Base-by-base conservation (phyloP, 176 grass and related monocot genomes). In the sorghum (Sorghum bicolor) region DNA sequence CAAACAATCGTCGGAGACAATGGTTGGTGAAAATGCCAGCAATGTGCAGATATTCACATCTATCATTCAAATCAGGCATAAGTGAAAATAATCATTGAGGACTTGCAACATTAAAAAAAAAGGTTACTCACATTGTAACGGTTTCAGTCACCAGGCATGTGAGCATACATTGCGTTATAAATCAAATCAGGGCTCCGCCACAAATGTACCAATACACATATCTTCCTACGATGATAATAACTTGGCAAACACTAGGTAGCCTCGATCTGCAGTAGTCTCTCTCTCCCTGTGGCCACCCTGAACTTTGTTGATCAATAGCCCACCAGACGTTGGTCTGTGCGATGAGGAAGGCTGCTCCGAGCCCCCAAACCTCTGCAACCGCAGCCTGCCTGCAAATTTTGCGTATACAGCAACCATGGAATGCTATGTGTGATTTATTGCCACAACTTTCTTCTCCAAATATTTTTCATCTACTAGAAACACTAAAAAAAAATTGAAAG, bases 331-430 rank as follows among this genome's bases (percentile, higher is more conserved):
- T 79, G 82, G 70, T 92, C 90, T 5, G 72, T 31, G 20, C 70
- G 93, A 76, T 38, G 64, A 7, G 90, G 93, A 39, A 94, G 74
- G 67, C 87, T 88, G 75, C 85, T 94, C 57, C 93, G 80, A 78
- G 93, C 93, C 20, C 93, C 93, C 69, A 94, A 83, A 79, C 90
- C 90, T 77, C 93, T 85, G 82, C 93, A 94, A 6, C 87, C 74
- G 29, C 77, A 64, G 72, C 85, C 93, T 19, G 93, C 90, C 90
- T 94, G 80, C 78, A 88, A 55, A 72, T 30, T 75, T 67, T 43
- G 12, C 24, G 30, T 24, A 72, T 22, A 45, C 13, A 78, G 64
- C 13, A n/a, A 61, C 22, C 39, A 80, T n/a, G 10, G 20, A 68
- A 57, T 24, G 31, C n/a, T 2, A 63, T 44, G 7, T 11, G 24